Base-by-base conservation (phyloP, 2,329 filamentous ascomycete species). In the Cadophora gregata region DNA sequence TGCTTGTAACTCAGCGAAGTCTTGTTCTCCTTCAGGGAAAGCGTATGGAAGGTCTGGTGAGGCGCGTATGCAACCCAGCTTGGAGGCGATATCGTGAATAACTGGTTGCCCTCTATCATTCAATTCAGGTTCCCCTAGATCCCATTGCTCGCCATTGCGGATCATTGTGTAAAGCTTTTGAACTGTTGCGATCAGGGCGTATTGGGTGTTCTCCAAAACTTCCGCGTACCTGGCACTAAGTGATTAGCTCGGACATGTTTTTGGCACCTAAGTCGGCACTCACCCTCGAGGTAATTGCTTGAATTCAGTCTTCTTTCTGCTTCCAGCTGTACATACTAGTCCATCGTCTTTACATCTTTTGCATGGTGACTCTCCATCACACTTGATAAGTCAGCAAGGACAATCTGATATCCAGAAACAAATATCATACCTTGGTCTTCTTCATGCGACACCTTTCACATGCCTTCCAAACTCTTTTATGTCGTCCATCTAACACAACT, bases 391-490 rank as follows among this genome's bases (percentile, higher is more conserved):
- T 67, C 65, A 71, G 67, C 62, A 63, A 63, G 25, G 12, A 47
- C 24, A 6, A 2, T 27, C 7, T 16, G 19, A 47, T 21, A n/a
- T 25, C 25, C 10, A 36, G 38, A 25, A 21, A 51, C 53, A 47
- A 1, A 48, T 38, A 29, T 64, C 63, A 62, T 70, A 87, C 86
- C 86, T 89, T 89, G 63, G 87, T 90, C 81, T 90, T 90, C 82
- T 89, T 90, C 86, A 89, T 89, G 70, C 87, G 81, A 80, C 87
- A 90, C 71, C 87, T 80, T 78, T 89, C 86, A 70, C 87, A 90
- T 21, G 87, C 87, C 76, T 89, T 89, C 86, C 86, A 89, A 63
- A 89, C 86, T 71, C 87, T 81, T 80, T 89, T 89, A 74, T 89
- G 86, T 69, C 86, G 81, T 58, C 82, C 83, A 70, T 88, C 86